Percentiles rank a stretch among this genome's conserved stretches.
Conservation (phyloP, 225 moss, liverwort and hornwort species). For the Lunularia cruciata region DNA sequence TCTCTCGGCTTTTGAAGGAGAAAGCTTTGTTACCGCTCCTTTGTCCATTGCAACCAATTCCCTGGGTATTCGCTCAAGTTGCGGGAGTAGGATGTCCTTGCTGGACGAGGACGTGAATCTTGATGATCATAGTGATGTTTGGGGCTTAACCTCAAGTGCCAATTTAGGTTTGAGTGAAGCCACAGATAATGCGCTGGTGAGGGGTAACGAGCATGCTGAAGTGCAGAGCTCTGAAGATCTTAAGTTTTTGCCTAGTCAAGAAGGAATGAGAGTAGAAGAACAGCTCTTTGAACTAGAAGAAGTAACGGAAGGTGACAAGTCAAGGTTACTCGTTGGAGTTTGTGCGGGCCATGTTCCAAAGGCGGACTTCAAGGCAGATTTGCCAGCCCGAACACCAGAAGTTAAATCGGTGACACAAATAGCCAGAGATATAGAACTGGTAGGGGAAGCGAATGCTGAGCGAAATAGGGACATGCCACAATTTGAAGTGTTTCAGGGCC, state of each 20-base stretch:
- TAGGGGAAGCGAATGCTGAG: not conserved
- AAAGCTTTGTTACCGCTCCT: conserved; percentile 36
- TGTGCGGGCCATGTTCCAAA: not conserved
- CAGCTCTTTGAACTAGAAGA: not conserved
- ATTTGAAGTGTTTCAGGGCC: conserved; percentile 19
- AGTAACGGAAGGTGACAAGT: not conserved
- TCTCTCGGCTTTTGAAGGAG: conserved; percentile 37
- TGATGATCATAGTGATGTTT: not conserved
- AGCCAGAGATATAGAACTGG: not conserved
- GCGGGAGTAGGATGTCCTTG: conserved; percentile 2
- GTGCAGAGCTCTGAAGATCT: conserved; percentile 15
- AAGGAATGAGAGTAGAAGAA: not conserved
- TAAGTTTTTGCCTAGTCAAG: not conserved
- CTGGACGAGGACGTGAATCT: conserved; percentile 54
- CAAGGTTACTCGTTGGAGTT: not conserved
- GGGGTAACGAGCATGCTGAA: conserved; percentile 5
- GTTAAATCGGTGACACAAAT: not conserved
- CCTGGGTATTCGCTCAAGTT: not conserved
- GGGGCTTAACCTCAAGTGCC: not conserved
- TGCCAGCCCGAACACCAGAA: too few relatives aligned
- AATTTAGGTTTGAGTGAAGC: not conserved
- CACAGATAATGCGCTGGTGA: not conserved
- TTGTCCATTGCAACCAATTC: not conserved
- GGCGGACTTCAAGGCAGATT: not conserved
- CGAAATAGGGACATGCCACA: conserved; percentile 27